A percentile compares a stretch with the other conserved stretches of the same genome.
phyloP scores from a whole-genome alignment of 1,284 basidiomycete species.

The Phellinidium pouzarii region DNA sequence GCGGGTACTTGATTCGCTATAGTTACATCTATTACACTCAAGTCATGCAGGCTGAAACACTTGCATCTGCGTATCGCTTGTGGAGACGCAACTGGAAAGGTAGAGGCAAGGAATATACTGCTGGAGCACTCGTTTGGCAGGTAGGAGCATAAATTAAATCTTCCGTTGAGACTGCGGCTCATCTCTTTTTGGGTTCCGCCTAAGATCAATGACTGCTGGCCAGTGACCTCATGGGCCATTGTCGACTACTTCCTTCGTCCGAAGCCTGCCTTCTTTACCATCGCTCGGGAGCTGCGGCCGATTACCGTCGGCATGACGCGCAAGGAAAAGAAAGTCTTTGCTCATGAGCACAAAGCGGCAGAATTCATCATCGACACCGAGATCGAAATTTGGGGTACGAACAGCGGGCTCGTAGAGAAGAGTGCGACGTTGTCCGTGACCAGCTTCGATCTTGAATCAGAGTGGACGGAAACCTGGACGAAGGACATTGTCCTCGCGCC shows the following conservation, averaged over 20 bases:
- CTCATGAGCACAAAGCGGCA: conserved; percentile 54
- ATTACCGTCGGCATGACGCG: conserved; percentile 78
- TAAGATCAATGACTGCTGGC: conserved; percentile 81
- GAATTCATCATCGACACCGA: conserved; percentile 59
- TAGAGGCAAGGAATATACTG: conserved; percentile 60
- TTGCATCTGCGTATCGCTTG: conserved; percentile 67
- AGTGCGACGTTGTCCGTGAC: conserved; percentile 57
- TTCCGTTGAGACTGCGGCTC: not conserved
- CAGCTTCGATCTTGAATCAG: conserved; percentile 60
- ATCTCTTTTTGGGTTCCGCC: not conserved
- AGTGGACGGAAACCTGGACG: conserved; percentile 48
- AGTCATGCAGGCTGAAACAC: conserved; percentile 76
- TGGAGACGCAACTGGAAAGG: conserved; percentile 77
- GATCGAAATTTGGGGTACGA: conserved; percentile 81
- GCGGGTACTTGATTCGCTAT: conserved; percentile 12
- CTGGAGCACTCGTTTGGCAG: conserved; percentile 80
- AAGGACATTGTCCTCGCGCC: conserved; percentile 50
- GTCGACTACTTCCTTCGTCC: conserved; percentile 72
- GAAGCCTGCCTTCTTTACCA: conserved; percentile 68
- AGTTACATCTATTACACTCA: conserved; percentile 79
- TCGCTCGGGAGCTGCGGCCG: conserved; percentile 63
- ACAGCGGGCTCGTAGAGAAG: conserved; percentile 58
- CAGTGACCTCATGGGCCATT: conserved; percentile 75
- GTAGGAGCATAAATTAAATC: conserved; percentile 28
- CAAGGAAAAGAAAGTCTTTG: conserved; percentile 56